These are phyloP conservation scores for Xylaria sp. DNA, from an alignment of 2,329 filamentous ascomycete species.

Conservation along the genomic window DNA sequence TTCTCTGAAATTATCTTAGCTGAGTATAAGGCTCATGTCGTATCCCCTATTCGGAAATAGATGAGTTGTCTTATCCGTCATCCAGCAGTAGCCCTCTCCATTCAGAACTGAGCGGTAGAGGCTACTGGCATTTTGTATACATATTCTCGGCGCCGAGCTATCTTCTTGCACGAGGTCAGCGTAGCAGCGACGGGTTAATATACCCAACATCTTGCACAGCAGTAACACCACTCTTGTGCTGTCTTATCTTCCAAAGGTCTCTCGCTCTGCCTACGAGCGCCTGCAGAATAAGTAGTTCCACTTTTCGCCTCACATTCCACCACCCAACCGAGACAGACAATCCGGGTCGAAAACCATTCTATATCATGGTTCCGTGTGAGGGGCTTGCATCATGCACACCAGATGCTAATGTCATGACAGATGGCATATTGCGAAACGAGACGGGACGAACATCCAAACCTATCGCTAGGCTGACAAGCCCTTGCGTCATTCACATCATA, in stretches of 20 bases:
- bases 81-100: neutral
- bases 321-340: conserved; percentile 11
- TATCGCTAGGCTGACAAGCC: neutral
- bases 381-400: conserved; percentile 19
- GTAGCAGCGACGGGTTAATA: neutral
- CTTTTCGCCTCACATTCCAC: conserved; percentile 20
- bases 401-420: conserved; percentile 4
- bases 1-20: neutral
- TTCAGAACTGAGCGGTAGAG: neutral
- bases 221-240: conserved; percentile 5
- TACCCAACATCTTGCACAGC: neutral
- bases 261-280: conserved; percentile 4
- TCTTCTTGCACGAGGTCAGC: conserved; percentile 31
- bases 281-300: conserved; percentile 19
- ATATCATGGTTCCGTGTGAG: conserved; percentile 8
- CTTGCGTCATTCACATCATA: neutral
- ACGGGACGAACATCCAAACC: conserved; percentile 13
- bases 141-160: conserved; percentile 52
- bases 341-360: conserved; percentile 9
- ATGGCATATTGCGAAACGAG: conserved; percentile 4
- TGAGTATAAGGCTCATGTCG: conserved; percentile 12
- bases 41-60: conserved; percentile 22
- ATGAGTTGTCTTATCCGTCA: conserved; percentile 6
- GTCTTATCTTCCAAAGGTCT: no score
- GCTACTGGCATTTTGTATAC: neutral